Evolutionary conservation across 257 asterid species (phyloP).

Genomic region (Knoxia roxburghii): DNA sequence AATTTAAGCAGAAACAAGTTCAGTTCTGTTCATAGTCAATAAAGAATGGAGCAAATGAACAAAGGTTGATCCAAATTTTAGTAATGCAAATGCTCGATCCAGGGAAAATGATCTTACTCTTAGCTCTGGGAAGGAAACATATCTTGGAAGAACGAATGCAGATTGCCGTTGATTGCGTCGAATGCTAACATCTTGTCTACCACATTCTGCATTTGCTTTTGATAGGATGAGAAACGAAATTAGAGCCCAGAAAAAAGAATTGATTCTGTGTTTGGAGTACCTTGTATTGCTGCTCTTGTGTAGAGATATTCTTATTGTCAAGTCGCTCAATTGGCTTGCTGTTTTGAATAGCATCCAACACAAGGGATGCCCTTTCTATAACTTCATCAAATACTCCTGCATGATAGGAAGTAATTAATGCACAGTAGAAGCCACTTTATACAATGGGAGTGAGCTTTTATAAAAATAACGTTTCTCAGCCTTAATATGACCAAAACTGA

Average conservation of each 20-base stretch:
- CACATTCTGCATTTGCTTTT: conserved; percentile 61
- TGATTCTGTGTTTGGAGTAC: conserved; percentile 23
- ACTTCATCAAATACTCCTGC: conserved; percentile 75
- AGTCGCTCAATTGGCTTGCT: conserved; percentile 53
- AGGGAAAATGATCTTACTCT: conserved; percentile 6
- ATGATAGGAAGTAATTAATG: conserved; percentile 8
- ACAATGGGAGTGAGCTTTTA: background rate
- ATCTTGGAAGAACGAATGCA: conserved; percentile 51
- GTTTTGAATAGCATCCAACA: conserved; percentile 48
- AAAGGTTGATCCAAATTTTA: background rate
- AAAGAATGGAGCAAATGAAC: too few relatives aligned
- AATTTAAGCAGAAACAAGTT: too few relatives aligned
- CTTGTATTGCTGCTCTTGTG: conserved; percentile 76
- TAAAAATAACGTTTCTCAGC: background rate
- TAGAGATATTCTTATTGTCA: conserved; percentile 39
- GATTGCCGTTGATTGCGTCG: conserved; percentile 60
- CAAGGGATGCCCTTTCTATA: conserved; percentile 59
- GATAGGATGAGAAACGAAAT: conserved; percentile 1
- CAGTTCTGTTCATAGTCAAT: too few relatives aligned
- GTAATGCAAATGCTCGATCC: background rate
- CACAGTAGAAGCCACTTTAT: background rate
- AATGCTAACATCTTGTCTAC: conserved; percentile 64
- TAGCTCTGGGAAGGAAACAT: conserved; percentile 40
- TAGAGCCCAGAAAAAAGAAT: background rate
- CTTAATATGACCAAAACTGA: background rate